Evolutionary conservation across 352 stramenopile genomes (phyloP).

Genomic region (Globisporangium megalacanthum): DNA sequence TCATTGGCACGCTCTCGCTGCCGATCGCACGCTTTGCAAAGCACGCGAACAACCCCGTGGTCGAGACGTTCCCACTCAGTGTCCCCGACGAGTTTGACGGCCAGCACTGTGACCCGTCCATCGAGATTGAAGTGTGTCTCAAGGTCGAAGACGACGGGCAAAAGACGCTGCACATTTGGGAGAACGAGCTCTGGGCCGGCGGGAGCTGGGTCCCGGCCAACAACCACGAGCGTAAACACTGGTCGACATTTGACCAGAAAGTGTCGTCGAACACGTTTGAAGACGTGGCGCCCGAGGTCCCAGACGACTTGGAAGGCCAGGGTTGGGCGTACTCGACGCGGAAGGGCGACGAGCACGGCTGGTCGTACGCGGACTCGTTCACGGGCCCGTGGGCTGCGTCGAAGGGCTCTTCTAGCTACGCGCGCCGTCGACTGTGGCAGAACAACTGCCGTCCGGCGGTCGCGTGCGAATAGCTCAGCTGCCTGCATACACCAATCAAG

Average conservation of each 20-base stretch:
- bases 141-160: conserved; percentile 48
- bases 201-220: conserved; percentile 40
- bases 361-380: conserved; percentile 62
- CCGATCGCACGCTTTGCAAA: conserved; percentile 43
- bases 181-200: conserved; percentile 57
- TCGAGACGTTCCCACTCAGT: conserved; percentile 42
- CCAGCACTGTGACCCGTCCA: conserved; percentile 24
- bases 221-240: conserved; percentile 47
- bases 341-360: conserved; percentile 61
- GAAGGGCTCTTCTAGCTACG: conserved; percentile 25
- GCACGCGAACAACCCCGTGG: conserved; percentile 42
- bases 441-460: conserved; percentile 57
- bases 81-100: conserved; percentile 34
- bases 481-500: background rate
- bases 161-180: conserved; percentile 53
- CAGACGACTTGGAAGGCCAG: conserved; percentile 38
- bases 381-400: conserved; percentile 47
- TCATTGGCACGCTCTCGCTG: conserved; percentile 45
- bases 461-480: conserved; percentile 26
- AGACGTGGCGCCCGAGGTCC: conserved; percentile 50
- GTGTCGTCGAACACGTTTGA: conserved; percentile 62
- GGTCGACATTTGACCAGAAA: conserved; percentile 50
- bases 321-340: conserved; percentile 65
- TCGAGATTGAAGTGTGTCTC: conserved; percentile 41
- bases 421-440: conserved; percentile 62